Conservation (phyloP, 108 stramenopile genomes). For the Cylindrotheca closterium region DNA sequence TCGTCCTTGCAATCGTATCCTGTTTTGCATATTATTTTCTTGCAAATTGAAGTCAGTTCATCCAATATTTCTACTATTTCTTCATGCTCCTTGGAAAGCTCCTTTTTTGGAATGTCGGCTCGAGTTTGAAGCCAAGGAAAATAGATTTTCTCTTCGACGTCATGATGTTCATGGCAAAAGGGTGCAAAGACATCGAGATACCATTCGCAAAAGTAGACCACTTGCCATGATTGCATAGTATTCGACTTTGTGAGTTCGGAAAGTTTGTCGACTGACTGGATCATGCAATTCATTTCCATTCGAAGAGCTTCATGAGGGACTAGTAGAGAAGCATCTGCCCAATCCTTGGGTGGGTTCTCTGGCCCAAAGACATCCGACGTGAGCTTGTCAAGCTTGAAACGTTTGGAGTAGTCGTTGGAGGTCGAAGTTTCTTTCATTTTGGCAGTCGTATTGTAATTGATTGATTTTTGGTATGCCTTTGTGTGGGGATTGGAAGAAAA, state of each 20-base stretch:
- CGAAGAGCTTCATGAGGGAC: slow-evolving; percentile 44
- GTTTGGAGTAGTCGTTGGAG: too few species aligned
- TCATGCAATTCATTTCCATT: slow-evolving; percentile 29
- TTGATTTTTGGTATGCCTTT: too few species aligned
- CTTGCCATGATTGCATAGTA: slow-evolving; percentile 23
- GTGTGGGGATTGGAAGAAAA: too few species aligned
- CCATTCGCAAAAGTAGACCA: slow-evolving; percentile 38
- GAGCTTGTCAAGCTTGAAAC: too few species aligned
- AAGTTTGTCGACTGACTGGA: slow-evolving; percentile 19
- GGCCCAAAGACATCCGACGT: slow-evolving; percentile 20
- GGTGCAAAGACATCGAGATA: slow-evolving; percentile 20
- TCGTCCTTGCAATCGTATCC: slow-evolving; percentile 24
- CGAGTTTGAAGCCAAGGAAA: slow-evolving; percentile 45
- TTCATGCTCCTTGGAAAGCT: slow-evolving; percentile 22
- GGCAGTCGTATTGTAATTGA: too few species aligned
- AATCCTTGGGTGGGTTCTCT: slow-evolving; percentile 32
- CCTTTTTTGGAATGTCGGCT: slow-evolving; percentile 26
- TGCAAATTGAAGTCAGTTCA: slow-evolving; percentile 22
- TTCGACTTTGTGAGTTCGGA: slow-evolving; percentile 12
- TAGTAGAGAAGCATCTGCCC: slow-evolving; percentile 35
- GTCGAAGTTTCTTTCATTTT: too few species aligned
- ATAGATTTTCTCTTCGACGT: slow-evolving; percentile 34
- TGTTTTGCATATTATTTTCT: slow-evolving; percentile 24
- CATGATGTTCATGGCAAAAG: slow-evolving; percentile 33
- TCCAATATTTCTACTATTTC: slow-evolving; percentile 28